phyloP scores from a whole-genome alignment of 2,329 filamentous ascomycete genomes.

The Biscogniauxia marginata region DNA sequence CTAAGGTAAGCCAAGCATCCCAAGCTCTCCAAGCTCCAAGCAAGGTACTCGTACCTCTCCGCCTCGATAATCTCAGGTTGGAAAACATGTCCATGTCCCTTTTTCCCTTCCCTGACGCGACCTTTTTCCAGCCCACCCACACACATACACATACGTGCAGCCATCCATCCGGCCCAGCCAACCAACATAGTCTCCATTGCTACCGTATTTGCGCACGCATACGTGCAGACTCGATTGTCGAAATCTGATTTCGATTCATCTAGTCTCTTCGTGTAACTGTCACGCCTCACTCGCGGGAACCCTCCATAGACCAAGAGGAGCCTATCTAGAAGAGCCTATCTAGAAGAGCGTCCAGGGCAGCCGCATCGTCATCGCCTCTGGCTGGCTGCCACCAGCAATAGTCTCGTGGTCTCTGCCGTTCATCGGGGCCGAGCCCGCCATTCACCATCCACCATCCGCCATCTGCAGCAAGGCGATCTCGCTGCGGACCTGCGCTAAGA shows the following conservation, averaged over 20 bases:
- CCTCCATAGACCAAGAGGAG: not conserved
- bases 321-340: not conserved
- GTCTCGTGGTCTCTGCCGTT: not conserved
- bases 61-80: not conserved
- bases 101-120: slow-evolving; percentile 1
- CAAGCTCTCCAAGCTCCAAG: not conserved
- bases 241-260: slow-evolving; percentile 4
- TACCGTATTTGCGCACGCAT: not conserved
- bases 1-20: slow-evolving; percentile 12
- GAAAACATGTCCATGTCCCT: not conserved
- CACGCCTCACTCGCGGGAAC: slow-evolving; percentile 1
- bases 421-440: not conserved
- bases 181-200: not conserved
- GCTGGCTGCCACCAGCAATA: not conserved
- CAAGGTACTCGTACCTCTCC: not conserved
- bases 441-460: slow-evolving; percentile 6
- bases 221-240: not conserved
- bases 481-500: slow-evolving; percentile 27
- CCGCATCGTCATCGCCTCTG: not conserved
- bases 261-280: slow-evolving; percentile 14
- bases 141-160: not conserved
- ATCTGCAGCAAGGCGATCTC: slow-evolving; percentile 33
- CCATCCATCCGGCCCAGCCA: not conserved
- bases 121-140: not conserved
- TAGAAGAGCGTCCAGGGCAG: not conserved